A percentile compares a stretch with the other conserved stretches of the same genome.
Evolutionary conservation across 2,329 filamentous ascomycete species (phyloP).

Genomic region (Talaromyces verruculosus): DNA sequence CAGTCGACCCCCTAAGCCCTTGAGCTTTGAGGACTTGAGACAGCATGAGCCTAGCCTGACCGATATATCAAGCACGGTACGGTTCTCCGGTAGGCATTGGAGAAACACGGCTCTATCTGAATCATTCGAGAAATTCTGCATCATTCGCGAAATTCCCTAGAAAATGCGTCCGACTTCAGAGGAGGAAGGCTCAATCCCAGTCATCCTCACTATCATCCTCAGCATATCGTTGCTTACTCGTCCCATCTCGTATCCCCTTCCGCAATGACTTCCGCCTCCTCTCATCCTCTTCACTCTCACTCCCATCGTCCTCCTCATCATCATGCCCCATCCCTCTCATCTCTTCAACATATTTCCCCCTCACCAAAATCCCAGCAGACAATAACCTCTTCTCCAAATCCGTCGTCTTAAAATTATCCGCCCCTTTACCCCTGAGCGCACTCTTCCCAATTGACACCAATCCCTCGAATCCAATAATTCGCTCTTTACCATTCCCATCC

Average conservation of each 20-base stretch:
- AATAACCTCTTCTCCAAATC: slow-evolving; percentile 47
- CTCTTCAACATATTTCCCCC: slow-evolving; percentile 35
- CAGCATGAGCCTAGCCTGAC: neutral
- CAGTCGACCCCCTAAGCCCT: too few relatives aligned
- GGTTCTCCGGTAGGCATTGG: neutral
- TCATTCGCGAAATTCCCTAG: too few relatives aligned
- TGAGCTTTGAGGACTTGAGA: neutral
- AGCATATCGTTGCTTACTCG: slow-evolving; percentile 32
- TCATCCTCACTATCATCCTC: slow-evolving; percentile 45
- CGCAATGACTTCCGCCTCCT: slow-evolving; percentile 23
- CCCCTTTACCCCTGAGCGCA: slow-evolving; percentile 26
- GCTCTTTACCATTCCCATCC: slow-evolving; percentile 46
- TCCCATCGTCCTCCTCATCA: slow-evolving; percentile 24
- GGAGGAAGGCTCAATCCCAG: slow-evolving; percentile 45
- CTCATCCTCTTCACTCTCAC: slow-evolving; percentile 28
- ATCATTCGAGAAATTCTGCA: neutral
- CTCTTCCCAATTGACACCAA: slow-evolving; percentile 36
- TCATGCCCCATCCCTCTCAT: slow-evolving; percentile 30
- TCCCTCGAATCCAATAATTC: slow-evolving; percentile 51
- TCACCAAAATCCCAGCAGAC: slow-evolving; percentile 39
- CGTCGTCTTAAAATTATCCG: slow-evolving; percentile 40
- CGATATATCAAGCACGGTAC: neutral
- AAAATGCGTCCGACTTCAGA: neutral
- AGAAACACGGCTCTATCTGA: neutral
- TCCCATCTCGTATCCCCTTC: slow-evolving; percentile 28